Base-by-base conservation (phyloP, 2,329 filamentous ascomycete genomes). In the Dissoconium aciculare region DNA sequence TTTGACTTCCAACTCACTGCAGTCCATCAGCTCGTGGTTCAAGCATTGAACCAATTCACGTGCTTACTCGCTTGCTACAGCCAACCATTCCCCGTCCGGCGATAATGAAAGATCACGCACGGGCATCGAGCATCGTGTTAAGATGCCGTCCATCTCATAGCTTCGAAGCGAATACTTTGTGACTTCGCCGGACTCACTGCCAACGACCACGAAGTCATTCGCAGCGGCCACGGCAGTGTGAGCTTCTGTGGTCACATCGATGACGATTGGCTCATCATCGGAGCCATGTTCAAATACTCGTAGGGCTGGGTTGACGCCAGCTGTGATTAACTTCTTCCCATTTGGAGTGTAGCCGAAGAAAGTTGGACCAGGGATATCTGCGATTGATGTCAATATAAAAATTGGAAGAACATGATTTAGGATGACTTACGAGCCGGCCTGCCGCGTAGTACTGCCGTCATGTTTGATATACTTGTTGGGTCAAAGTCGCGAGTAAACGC, bases 161-260 rank as follows among this genome's bases (percentile, higher is more conserved):
- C 71, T 72, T 34, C 71, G 66, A 29, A 94, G 67, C n/a, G 79
- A 80, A 62, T 91, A 98, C 46, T 84, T 73, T 62, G 79, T 92
- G 47, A 98, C 83, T n/a, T 79, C 89, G 49, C 91, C 89, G 58
- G 95, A 85, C 55, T 98, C 87, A 12, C 82, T 81, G 15, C 84
- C 89, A 38, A 83, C 74, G 26, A 95, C 72, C 52, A 94, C 92
- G 55, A 80, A 84, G 37, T 78, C 72, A 50, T 87, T 72, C 19
- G 73, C 71, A 12, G 83, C 74, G 16, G 74, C 78, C 13, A 95
- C 71, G 17, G 78, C 74, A 12, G 80, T 66, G 50, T 93, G 92
- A 41, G 81, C 78, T 44, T 94, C 87, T 37, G 79, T 78, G 32
- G 78, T 83, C 41, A 94, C 83, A 52, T 95, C 87, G 34, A 98